Conservation (phyloP, 805 yeast genomes). For the Millerago galiae region DNA sequence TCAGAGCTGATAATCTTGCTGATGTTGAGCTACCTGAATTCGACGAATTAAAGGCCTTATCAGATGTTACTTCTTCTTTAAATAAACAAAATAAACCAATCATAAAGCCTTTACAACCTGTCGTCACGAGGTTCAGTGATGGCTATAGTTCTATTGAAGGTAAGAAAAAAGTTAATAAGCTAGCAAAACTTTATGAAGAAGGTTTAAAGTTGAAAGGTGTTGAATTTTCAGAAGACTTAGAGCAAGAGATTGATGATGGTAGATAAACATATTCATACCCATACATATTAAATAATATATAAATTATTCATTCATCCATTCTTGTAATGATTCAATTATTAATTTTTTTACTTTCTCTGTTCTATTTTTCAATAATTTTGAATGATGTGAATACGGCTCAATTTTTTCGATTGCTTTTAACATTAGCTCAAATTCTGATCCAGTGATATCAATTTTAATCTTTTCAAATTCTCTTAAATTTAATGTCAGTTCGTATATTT, state of each 20-base stretch:
- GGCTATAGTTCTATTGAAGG: conserved; percentile 30
- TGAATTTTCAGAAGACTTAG: not conserved
- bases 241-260: not conserved
- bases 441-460: not conserved
- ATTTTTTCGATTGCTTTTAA: not conserved
- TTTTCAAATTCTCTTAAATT: not conserved
- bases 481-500: not conserved
- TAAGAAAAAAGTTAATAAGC: conserved; percentile 49
- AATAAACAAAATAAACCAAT: conserved; percentile 12
- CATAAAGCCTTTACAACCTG: conserved; percentile 9
- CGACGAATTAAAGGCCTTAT: conserved; percentile 11
- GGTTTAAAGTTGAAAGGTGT: conserved; percentile 30
- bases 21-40: conserved; percentile 2
- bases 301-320: too few species aligned
- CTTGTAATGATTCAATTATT: not conserved
- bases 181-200: conserved; percentile 61
- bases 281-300: too few species aligned
- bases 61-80: conserved; percentile 19
- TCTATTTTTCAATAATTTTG: not conserved
- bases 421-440: not conserved
- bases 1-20: conserved; percentile 1
- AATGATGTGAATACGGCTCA: not conserved
- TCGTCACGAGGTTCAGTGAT: conserved; percentile 20
- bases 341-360: not conserved
- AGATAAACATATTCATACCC: not conserved